Percentiles rank a stretch among this genome's conserved stretches.
phyloP scores from a whole-genome alignment of 306 rosid species.

The Glycine latifolia region DNA sequence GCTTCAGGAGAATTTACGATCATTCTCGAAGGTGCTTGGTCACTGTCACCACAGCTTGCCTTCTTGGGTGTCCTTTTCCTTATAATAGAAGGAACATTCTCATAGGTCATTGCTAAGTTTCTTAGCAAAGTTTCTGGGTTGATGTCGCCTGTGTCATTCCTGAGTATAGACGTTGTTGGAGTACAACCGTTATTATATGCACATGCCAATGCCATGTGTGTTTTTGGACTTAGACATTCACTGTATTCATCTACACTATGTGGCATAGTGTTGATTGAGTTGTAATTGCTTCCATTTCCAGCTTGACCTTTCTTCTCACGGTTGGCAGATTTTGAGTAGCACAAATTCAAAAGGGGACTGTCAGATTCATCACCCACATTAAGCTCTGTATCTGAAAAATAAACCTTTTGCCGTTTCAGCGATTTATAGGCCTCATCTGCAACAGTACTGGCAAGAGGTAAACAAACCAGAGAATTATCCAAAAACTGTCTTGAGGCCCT shows the following conservation, averaged over 20 bases:
- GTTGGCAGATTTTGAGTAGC: slow-evolving; percentile 21
- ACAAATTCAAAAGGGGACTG: slow-evolving; percentile 18
- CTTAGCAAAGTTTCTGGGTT: slow-evolving; percentile 60
- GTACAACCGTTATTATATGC: slow-evolving; percentile 11
- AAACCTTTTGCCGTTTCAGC: slow-evolving; percentile 46
- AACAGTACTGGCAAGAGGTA: slow-evolving; percentile 32
- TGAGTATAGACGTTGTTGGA: slow-evolving; percentile 29
- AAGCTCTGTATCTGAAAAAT: slow-evolving; percentile 29
- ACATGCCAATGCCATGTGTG: not conserved
- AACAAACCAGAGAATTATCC: slow-evolving; percentile 27
- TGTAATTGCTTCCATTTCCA: slow-evolving; percentile 24
- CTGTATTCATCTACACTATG: not conserved
- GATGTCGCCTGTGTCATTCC: not conserved
- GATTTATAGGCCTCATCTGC: slow-evolving; percentile 27
- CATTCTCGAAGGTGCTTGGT: slow-evolving; percentile 23
- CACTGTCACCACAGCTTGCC: slow-evolving; percentile 18
- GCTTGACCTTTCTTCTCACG: slow-evolving; percentile 23
- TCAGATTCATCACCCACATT: slow-evolving; percentile 31
- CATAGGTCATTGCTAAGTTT: slow-evolving; percentile 61
- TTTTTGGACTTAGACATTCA: slow-evolving; percentile 30
- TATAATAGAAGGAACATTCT: slow-evolving; percentile 65
- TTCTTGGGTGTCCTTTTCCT: slow-evolving; percentile 57
- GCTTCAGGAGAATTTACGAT: slow-evolving; percentile 34
- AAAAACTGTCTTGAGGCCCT: slow-evolving; percentile 13
- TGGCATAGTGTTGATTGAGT: slow-evolving; percentile 8